Base-by-base conservation (phyloP, 148 eudicot genomes). In the Polygonum aviculare region DNA sequence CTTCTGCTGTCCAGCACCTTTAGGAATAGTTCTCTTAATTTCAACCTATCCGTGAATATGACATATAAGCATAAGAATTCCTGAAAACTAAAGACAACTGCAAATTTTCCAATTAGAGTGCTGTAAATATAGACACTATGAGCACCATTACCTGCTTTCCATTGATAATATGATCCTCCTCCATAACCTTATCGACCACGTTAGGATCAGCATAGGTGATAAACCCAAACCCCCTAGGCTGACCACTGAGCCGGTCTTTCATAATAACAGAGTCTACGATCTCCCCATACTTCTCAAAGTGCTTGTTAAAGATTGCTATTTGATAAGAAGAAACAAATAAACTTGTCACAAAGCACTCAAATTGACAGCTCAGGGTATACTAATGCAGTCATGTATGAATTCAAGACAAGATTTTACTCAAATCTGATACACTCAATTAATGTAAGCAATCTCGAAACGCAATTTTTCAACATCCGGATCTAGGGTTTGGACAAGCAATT, bases 1-100 rank as follows among this genome's bases (percentile, higher is more conserved):
- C 81, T 83, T 89, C 18, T 86, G 84, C 22, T 84, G 90, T 15
- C 82, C 91, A 82, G 93, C 60, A 65, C 93, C 93, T 82, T 89
- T 89, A 4, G 96, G 96, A 60, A 91, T 91, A 65, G 96, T 89
- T 82, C 96, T 84, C 78, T 91, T 89, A 49, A 91, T 91, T 79
- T 89, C 96, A 86, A 91, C 96, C 96, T 91, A 74, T 0, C 59
- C 52, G 44, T 15, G 31, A 26, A 26, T 26, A 26, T 26, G 18
- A 72, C 11, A 36, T 2, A 72, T 40, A 48, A 19, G 5, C 38
- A n/a, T 19, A 45, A 45, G 39, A 44, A 44, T 11, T 8, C 54
- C 15, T 75, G 44, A 55, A 76, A 21, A 45, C 74, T 48, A 0
- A n/a, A 52, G 12, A 21, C 14, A 41, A n/a, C n/a, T 54, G 55